A percentile compares a stretch with the other conserved stretches of the same genome.
Evolutionary conservation across 257 asterid genomes (phyloP).

Genomic region (Cinchona pubescens): DNA sequence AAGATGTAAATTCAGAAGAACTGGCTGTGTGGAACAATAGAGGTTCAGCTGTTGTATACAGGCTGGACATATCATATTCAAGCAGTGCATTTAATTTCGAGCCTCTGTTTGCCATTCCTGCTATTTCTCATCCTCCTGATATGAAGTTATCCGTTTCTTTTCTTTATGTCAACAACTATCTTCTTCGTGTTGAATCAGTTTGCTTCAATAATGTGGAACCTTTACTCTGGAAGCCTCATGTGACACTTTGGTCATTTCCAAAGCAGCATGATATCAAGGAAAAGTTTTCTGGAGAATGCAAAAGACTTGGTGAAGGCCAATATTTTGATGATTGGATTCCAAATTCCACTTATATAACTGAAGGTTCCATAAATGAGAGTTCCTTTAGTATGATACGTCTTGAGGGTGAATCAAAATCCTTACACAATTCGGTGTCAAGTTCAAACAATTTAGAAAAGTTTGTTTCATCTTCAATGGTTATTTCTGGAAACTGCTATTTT

Average conservation of each 20-base stretch:
- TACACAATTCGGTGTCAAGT: conserved; percentile 18
- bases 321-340: conserved; percentile 50
- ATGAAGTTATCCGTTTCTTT: conserved; percentile 46
- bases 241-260: conserved; percentile 67
- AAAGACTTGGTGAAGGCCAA: conserved; percentile 48
- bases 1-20: conserved; percentile 42
- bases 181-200: conserved; percentile 66
- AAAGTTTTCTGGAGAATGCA: conserved; percentile 38
- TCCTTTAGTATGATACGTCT: conserved; percentile 15
- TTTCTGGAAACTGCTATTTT: conserved; percentile 57
- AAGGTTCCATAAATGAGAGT: conserved; percentile 28
- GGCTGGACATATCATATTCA: conserved; percentile 56
- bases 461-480: conserved; percentile 91
- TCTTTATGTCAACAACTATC: conserved; percentile 41
- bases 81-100: conserved; percentile 47
- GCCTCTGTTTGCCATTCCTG: conserved; percentile 51
- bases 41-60: conserved; percentile 65
- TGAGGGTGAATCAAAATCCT: conserved; percentile 23
- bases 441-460: conserved; percentile 28
- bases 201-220: conserved; percentile 53
- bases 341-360: conserved; percentile 29
- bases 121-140: conserved; percentile 39
- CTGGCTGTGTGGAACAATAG: conserved; percentile 72
- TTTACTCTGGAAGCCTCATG: conserved; percentile 68
- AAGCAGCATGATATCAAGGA: conserved; percentile 37